Evolutionary conservation across 208 protist species (phyloP).

Genomic region (Wallacemonas sp.): DNA sequence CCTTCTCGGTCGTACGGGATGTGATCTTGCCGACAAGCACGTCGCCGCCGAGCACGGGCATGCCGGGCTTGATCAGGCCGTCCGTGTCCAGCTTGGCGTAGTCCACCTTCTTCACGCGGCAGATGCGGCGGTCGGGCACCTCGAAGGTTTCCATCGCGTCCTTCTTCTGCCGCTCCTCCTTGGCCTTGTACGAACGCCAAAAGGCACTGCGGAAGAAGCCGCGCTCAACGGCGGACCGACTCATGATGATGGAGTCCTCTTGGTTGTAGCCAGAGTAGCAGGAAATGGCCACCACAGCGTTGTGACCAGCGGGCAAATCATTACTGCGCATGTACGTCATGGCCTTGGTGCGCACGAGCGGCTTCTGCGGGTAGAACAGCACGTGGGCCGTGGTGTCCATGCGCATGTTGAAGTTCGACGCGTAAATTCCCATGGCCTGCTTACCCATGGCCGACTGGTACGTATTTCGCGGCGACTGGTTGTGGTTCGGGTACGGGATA

Average conservation of each 20-base stretch:
- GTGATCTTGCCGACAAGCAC: slow-evolving; percentile 95
- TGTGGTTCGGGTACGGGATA: slow-evolving; percentile 99
- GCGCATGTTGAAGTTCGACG: slow-evolving; percentile 95
- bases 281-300: slow-evolving; percentile 99
- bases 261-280: slow-evolving; percentile 99
- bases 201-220: slow-evolving; percentile 97
- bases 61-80: slow-evolving; percentile 92
- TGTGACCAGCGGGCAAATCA: slow-evolving; percentile 98
- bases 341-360: slow-evolving; percentile 96
- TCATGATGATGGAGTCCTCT: slow-evolving; percentile 99
- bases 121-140: slow-evolving; percentile 88
- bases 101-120: slow-evolving; percentile 76
- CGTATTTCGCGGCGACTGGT: slow-evolving; percentile 99
- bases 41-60: slow-evolving; percentile 83
- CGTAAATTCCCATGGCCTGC: slow-evolving; percentile 97
- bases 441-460: slow-evolving; percentile 99
- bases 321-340: slow-evolving; percentile 96
- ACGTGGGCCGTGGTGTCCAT: slow-evolving; percentile 99
- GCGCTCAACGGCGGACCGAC: slow-evolving; percentile 96
- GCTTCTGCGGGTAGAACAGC: slow-evolving; percentile 98
- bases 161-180: slow-evolving; percentile 77
- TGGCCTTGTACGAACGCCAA: slow-evolving; percentile 81
- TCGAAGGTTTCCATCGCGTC: slow-evolving; percentile 92
- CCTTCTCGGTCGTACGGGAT: slow-evolving; percentile 90
- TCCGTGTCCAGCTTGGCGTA: slow-evolving; percentile 98